Percentiles rank a stretch among this genome's conserved stretches.
These are phyloP conservation scores for Calonectria multiphialidica DNA, from an alignment of 2,329 filamentous ascomycete genomes.

Conservation along the genomic window DNA sequence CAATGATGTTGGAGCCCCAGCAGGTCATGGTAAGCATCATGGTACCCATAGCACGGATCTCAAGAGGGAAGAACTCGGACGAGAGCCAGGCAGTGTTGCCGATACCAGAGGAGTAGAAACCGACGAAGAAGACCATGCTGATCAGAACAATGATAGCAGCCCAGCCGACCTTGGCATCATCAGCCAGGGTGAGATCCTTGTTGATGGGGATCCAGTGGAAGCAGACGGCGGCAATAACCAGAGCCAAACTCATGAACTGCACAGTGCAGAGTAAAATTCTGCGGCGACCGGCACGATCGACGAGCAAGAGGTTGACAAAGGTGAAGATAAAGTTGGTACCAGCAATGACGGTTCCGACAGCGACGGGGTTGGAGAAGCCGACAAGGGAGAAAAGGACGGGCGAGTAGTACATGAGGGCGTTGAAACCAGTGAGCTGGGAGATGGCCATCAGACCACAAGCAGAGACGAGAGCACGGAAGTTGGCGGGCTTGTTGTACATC, in stretches of 20 bases:
- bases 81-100: slow-evolving; percentile 61
- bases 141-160: slow-evolving; percentile 58
- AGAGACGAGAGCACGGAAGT: slow-evolving; percentile 57
- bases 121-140: slow-evolving; percentile 43
- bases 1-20: slow-evolving; percentile 62
- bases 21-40: slow-evolving; percentile 62
- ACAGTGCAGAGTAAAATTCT: slow-evolving; percentile 57
- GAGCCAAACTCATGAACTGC: slow-evolving; percentile 57
- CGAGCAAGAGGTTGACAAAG: slow-evolving; percentile 58
- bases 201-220: slow-evolving; percentile 58
- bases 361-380: slow-evolving; percentile 61
- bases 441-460: slow-evolving; percentile 66
- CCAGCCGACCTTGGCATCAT: slow-evolving; percentile 40
- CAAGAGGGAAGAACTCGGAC: slow-evolving; percentile 60
- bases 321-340: slow-evolving; percentile 64
- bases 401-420: slow-evolving; percentile 64
- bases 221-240: slow-evolving; percentile 56
- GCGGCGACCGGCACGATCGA: slow-evolving; percentile 59
- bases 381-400: slow-evolving; percentile 62
- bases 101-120: slow-evolving; percentile 57
- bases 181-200: slow-evolving; percentile 53
- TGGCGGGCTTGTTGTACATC: slow-evolving; percentile 57
- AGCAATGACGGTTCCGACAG: slow-evolving; percentile 58
- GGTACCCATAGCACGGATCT: slow-evolving; percentile 60
- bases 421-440: slow-evolving; percentile 64